phyloP scores from a whole-genome alignment of 176 grass and related monocot species.

The Stipa capillata region DNA sequence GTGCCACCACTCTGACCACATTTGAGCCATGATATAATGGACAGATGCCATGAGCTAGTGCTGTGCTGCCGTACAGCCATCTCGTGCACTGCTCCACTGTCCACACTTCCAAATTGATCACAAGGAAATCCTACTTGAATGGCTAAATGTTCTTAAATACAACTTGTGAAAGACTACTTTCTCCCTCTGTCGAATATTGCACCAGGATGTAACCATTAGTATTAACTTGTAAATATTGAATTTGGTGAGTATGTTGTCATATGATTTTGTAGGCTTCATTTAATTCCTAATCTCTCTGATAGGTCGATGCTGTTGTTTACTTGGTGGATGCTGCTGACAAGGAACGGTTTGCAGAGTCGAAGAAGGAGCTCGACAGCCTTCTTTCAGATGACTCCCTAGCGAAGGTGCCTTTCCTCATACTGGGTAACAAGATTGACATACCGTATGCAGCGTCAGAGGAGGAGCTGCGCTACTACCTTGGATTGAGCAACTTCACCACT shows the following conservation, averaged over 20 bases:
- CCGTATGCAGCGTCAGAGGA: constrained; percentile 52
- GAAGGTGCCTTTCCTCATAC: constrained; percentile 42
- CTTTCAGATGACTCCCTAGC: constrained; percentile 41
- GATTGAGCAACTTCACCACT: constrained; percentile 63
- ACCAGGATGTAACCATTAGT: background rate
- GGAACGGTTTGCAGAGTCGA: constrained; percentile 43
- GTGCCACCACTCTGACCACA: background rate
- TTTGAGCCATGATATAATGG: too few relatives aligned
- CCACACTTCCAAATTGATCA: background rate
- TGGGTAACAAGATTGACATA: constrained; percentile 58
- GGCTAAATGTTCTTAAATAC: background rate
- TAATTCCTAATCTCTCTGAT: constrained; percentile 7
- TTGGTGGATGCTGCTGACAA: constrained; percentile 49
- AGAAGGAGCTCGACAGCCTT: constrained; percentile 42
- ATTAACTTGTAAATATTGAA: background rate
- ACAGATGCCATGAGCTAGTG: too few relatives aligned
- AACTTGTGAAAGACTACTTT: background rate
- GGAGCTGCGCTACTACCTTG: constrained; percentile 59
- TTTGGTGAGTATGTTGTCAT: background rate
- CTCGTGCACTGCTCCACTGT: background rate
- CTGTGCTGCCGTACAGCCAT: background rate
- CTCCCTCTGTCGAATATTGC: background rate
- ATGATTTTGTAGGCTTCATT: background rate
- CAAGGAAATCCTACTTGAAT: background rate
- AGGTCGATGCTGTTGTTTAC: constrained; percentile 53